Conservation (phyloP, 2,329 filamentous ascomycete genomes). For the Gnomoniopsis sp. region DNA sequence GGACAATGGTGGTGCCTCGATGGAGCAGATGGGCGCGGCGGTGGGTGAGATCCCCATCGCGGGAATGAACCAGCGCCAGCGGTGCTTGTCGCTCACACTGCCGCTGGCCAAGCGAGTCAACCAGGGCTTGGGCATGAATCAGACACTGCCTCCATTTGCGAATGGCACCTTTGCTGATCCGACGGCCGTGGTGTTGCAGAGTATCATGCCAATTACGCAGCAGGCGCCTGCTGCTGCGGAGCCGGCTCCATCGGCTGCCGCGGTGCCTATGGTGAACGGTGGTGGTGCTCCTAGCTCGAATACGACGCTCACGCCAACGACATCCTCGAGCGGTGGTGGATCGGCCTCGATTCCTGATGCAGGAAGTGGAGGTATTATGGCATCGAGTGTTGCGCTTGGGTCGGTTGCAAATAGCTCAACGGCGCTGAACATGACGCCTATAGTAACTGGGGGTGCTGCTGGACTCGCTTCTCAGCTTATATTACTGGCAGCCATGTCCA, state of each 20-base stretch:
- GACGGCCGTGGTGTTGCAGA: not conserved
- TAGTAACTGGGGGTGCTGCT: not conserved
- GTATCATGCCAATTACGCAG: not conserved
- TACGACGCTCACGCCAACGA: not conserved
- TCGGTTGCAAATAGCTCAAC: not conserved
- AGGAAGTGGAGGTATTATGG: not conserved
- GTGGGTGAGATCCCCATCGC: conserved; percentile 1
- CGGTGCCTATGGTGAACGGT: not conserved
- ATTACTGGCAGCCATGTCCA: not conserved
- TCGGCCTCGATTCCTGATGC: not conserved
- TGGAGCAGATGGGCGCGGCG: conserved; percentile 12
- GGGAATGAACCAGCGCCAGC: conserved; percentile 14
- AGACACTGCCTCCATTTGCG: conserved; percentile 4
- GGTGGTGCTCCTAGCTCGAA: not conserved
- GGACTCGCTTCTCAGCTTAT: not conserved
- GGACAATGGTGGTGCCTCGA: conserved; percentile 1
- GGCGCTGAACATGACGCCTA: not conserved
- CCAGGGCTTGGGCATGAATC: not conserved
- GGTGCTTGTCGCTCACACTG: not conserved
- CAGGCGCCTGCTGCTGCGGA: not conserved
- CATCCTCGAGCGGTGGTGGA: not conserved
- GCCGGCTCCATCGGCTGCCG: not conserved
- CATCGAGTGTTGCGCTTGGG: not conserved
- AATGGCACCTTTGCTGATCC: conserved; percentile 5
- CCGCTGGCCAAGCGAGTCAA: conserved; percentile 3